Conservation (phyloP, 2,329 filamentous ascomycete genomes). For the Alternaria metachromatica region DNA sequence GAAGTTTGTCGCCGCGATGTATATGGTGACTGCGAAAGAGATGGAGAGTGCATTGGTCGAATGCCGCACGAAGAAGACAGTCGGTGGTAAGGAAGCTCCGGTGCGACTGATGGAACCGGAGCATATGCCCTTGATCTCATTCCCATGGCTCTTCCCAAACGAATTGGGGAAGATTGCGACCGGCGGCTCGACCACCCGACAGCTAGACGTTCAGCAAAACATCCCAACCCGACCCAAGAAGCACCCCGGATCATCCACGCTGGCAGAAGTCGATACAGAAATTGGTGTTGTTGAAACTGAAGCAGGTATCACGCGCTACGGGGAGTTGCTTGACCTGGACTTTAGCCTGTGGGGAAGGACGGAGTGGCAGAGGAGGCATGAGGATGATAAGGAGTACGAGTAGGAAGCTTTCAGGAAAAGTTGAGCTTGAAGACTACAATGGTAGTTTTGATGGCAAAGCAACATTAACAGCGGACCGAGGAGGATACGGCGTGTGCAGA, state of each 20-base stretch:
- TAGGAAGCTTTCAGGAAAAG: not conserved
- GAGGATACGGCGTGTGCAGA: not conserved
- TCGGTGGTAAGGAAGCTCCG: slow-evolving; percentile 49
- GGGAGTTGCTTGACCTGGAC: slow-evolving; percentile 45
- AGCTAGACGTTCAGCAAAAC: not conserved
- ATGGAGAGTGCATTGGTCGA: slow-evolving; percentile 65
- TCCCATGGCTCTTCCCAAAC: slow-evolving; percentile 87
- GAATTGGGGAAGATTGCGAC: slow-evolving; percentile 74
- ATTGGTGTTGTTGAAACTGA: slow-evolving; percentile 37
- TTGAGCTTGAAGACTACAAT: not conserved
- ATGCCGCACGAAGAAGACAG: slow-evolving; percentile 49
- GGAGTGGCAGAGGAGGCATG: not conserved
- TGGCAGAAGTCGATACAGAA: not conserved
- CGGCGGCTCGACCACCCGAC: slow-evolving; percentile 17
- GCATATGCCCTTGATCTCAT: slow-evolving; percentile 85
- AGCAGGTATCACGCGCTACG: slow-evolving; percentile 41
- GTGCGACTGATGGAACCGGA: slow-evolving; percentile 51
- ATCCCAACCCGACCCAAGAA: slow-evolving; percentile 13
- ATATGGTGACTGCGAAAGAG: slow-evolving; percentile 78
- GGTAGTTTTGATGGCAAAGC: not conserved
- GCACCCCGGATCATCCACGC: not conserved
- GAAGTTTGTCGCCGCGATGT: slow-evolving; percentile 85
- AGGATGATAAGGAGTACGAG: not conserved
- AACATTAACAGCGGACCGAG: not conserved
- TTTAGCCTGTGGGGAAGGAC: slow-evolving; percentile 6